Evolutionary conservation across 2,329 filamentous ascomycete species (phyloP), one percentile per base, ranked within the genome.

Genomic region (Colletotrichum godetiae): DNA sequence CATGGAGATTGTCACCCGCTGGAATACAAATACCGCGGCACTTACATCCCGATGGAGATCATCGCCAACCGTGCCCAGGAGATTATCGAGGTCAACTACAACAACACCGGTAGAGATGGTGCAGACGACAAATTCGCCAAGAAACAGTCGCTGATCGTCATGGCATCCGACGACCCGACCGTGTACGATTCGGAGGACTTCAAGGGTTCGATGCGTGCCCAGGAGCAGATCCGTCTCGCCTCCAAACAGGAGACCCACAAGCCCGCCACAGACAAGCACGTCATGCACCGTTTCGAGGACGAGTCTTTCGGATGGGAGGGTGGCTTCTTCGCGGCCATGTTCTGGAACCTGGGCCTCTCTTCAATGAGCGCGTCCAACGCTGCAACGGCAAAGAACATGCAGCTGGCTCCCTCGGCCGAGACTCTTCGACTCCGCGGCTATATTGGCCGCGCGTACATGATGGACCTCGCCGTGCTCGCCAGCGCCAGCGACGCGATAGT

Each of bases 301-400:
- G 92, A 95, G 79, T 89, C 92, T 1, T 91, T 94, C 53, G 95
- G 94, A 35, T 97, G 94, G 94, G 94, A 97, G 80, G 94, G 95
- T 22, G 95, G 95, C 1, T 97, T 97, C 85, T 97, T 93, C 82
- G 88, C 89, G 15, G 89, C 91, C 77, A 92, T 97, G 83, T 97
- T 97, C 82, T 95, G 93, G 90, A 92, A 91, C 63, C 86, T 97
- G 1, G 95, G 93, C 4, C 80, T 83, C n/a, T 79, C 83, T 58
- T 82, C 82, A 6, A 67, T 75, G 69, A 86, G 81, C 78, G 85
- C 82, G 15, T 82, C 76, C 22, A 81, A 82, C 37, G 79, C 79
- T 4, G 80, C 76, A 27, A 82, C 80, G 19, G 78, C 80, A n/a
- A 77, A 76, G 57, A 75, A 76, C 55, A 84, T 83, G 56, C 75